A percentile compares a stretch with the other conserved stretches of the same genome.
These are phyloP conservation scores for Fraxinus ornus DNA, from an alignment of 305 asterid genomes.

Conservation along the genomic window DNA sequence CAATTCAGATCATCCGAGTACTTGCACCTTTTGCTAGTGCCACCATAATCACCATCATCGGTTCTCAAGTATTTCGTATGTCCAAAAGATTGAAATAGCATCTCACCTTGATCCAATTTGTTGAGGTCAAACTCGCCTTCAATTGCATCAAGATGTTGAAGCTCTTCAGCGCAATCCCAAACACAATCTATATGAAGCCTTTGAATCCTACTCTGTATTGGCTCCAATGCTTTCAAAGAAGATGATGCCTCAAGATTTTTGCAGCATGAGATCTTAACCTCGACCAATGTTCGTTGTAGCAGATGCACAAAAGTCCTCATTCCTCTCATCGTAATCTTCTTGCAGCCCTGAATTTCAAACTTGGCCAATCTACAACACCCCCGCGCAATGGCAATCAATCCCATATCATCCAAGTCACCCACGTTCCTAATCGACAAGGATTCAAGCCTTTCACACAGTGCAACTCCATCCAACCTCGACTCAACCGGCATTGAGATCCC, in stretches of 20 bases:
- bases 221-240: constrained; percentile 73
- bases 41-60: constrained; percentile 24
- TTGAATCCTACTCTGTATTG: constrained; percentile 62
- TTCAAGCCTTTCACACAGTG: constrained; percentile 67
- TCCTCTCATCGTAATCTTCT: constrained; percentile 63
- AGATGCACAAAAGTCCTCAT: constrained; percentile 72
- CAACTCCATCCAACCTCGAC: constrained; percentile 73
- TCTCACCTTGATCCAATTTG: constrained; percentile 19
- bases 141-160: constrained; percentile 38
- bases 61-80: constrained; percentile 9
- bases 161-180: constrained; percentile 54
- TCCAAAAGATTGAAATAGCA: constrained; percentile 8
- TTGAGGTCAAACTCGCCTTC: constrained; percentile 49
- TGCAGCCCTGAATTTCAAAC: constrained; percentile 82
- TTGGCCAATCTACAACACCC: constrained; percentile 69
- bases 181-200: constrained; percentile 79
- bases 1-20: constrained; percentile 27
- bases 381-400: constrained; percentile 82
- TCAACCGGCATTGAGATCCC: constrained; percentile 72
- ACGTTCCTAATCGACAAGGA: constrained; percentile 66
- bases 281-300: constrained; percentile 56
- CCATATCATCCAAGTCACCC: constrained; percentile 76
- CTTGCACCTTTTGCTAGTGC: constrained; percentile 34
- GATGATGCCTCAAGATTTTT: constrained; percentile 59
- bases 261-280: constrained; percentile 79